Base-by-base conservation (phyloP, 2,329 filamentous ascomycete genomes). In the Chrysosporium keratinophilum region DNA sequence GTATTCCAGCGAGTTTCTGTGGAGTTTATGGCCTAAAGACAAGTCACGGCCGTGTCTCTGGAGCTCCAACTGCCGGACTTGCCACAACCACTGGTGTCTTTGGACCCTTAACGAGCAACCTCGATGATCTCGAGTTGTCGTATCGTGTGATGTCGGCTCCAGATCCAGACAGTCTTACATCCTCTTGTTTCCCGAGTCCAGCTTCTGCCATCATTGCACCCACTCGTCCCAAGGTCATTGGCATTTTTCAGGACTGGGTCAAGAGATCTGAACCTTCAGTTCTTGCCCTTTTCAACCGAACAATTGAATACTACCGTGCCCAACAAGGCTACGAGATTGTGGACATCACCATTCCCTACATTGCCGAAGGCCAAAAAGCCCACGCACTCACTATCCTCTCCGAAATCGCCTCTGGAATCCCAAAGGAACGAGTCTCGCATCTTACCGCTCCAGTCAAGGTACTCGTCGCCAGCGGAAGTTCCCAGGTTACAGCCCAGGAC, bases 11-110 rank as follows among this genome's bases (percentile, higher is more conserved):
- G 0, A 77, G 78, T 33, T 91, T 86, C 71, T 93, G 87, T 66
- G 87, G 88, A 47, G 72, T 88, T 19, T 95, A 85, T 68, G 88
- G 88, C 1, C 76, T 95, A 55, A 95, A 95, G 69, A 76, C 87
- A 0, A 83, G 81, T 0, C 85, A 93, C 64, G 79, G 84, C 63
- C 83, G 88, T 37, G 78, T 86, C 5, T 78, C 78, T 42, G 74
- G 57, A 47, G 73, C 74, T 2, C 85, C 85, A 0, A 77, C 80
- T 1, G 69, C 74, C 12, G 79, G 79, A 55, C 74, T 81, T 50
- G 78, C 78, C 23, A 74, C 76, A 34, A 84, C 79, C 0, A 82
- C 81, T 34, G 80, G 78, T 54, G 84, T 93, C 14, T 74, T 80
- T 5, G 87, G 88, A 0, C 89, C 90, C 6, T 78, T 95, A 62